Evolutionary conservation across 148 eudicot species (phyloP), one percentile per base, ranked within the genome.

Genomic region (Camellia japonica): DNA sequence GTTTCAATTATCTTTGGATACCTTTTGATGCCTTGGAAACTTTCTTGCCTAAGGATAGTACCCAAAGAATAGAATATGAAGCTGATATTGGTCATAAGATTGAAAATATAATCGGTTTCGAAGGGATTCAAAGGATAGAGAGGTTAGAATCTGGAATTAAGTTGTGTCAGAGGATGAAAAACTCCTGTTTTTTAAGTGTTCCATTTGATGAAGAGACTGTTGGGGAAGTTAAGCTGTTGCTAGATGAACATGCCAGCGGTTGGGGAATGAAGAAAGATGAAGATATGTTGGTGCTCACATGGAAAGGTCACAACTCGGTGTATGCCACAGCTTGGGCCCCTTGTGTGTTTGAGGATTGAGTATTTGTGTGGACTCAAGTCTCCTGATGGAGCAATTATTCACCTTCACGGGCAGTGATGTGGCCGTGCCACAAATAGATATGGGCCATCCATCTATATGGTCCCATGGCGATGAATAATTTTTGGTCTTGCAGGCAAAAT

Each of bases 211-310:
- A 87, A 46, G 87, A 85, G 51, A 85, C 86, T 3, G 42, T 87
- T 43, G 73, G 47, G 76, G 86, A 87, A 69, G 87, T 87, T 6
- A 87, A 85, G 75, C n/a, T 76, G 6, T 83, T 87, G 86, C 69
- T 87, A 52, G 87, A 87, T 75, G 90, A 87, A 65, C 86, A 87
- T 87, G 90, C 90, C 2, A 87, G 90, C 73, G 87, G 90, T 43
- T 87, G 90, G 90, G 87, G 90, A 2, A 87, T 87, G 90, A 87
- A 87, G 77, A 83, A 68, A 47, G 90, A 87, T 14, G 87, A 87
- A 56, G 90, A 84, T 42, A 85, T 81, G 90, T 20, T 87, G 73
- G 80, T 87, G 8, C 80, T 87, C 55, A 87, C 87, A 60, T 87
- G 90, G 90, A 87, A 87, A 54, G 90, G 90, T 7, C 90, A 87